These are phyloP conservation scores for Euphorbia celastroides DNA, from an alignment of 441 rosid species.

Conservation along the genomic window DNA sequence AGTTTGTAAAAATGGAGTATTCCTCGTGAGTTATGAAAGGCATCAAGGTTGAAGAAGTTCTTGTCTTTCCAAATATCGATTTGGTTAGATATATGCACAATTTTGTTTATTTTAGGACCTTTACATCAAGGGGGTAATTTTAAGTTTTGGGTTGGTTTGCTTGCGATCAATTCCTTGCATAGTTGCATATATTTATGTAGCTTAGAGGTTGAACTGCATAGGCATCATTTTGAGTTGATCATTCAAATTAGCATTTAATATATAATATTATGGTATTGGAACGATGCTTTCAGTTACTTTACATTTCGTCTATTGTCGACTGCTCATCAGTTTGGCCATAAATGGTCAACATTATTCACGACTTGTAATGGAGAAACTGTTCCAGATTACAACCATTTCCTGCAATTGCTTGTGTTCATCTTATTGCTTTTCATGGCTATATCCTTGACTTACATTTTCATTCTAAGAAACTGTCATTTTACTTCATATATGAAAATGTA, in stretches of 20 bases:
- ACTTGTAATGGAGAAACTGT: no score
- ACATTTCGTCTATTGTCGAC: neutral
- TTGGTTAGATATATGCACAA: neutral
- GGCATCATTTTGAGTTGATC: neutral
- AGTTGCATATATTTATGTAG: neutral
- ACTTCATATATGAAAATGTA: no score
- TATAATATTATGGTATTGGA: neutral
- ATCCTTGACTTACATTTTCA: no score
- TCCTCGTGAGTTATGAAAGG: constrained; percentile 2
- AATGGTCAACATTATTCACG: no score
- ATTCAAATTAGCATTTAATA: neutral
- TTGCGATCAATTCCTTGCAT: neutral
- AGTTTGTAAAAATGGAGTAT: neutral
- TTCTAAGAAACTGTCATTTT: no score
- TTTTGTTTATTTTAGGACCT: constrained; percentile 11
- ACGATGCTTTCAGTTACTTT: neutral
- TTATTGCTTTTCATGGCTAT: no score
- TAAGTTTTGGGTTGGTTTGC: constrained; percentile 7
- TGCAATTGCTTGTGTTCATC: no score
- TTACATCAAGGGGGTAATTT: neutral
- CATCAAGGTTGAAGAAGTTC: neutral
- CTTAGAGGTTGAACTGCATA: neutral
- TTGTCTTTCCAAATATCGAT: neutral
- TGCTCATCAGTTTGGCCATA: no score
- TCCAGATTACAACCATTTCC: no score